These are phyloP conservation scores for Cyclotella sp. DNA, from an alignment of 108 stramenopile genomes.

Conservation along the genomic window DNA sequence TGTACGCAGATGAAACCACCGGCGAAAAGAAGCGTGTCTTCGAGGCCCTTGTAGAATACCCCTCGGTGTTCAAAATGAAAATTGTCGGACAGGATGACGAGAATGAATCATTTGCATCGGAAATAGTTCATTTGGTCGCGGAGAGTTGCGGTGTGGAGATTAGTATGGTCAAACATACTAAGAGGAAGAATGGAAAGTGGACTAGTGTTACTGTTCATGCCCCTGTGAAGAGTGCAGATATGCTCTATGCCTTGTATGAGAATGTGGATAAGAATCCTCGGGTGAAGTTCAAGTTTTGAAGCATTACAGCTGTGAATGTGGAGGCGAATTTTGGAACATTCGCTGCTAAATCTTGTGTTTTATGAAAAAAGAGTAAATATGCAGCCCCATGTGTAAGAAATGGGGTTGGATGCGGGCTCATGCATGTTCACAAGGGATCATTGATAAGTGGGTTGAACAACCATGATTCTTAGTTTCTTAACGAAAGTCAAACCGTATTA, in stretches of 20 bases:
- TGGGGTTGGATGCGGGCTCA: no score
- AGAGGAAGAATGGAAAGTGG: conserved; percentile 83
- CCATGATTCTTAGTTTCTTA: no score
- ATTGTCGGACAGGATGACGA: conserved; percentile 77
- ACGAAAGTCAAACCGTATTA: no score
- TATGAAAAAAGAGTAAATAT: no score
- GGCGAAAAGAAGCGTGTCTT: conserved; percentile 90
- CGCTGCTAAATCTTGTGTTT: neutral
- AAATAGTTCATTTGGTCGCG: conserved; percentile 82
- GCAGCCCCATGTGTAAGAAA: no score
- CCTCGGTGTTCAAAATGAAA: conserved; percentile 86
- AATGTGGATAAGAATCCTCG: conserved; percentile 81
- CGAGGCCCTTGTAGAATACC: conserved; percentile 91
- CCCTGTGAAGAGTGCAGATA: conserved; percentile 83
- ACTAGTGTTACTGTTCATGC: conserved; percentile 83
- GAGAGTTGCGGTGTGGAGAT: conserved; percentile 71
- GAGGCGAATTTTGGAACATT: neutral
- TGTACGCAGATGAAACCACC: conserved; percentile 85
- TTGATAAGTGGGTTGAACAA: no score
- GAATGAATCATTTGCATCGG: conserved; percentile 77
- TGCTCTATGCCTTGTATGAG: conserved; percentile 87
- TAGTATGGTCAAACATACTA: conserved; percentile 49
- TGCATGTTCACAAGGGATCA: no score
- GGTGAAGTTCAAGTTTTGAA: conserved; percentile 92
- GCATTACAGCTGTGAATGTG: neutral